Conservation (phyloP, 345 rosid species). For the Brassica cretica region DNA sequence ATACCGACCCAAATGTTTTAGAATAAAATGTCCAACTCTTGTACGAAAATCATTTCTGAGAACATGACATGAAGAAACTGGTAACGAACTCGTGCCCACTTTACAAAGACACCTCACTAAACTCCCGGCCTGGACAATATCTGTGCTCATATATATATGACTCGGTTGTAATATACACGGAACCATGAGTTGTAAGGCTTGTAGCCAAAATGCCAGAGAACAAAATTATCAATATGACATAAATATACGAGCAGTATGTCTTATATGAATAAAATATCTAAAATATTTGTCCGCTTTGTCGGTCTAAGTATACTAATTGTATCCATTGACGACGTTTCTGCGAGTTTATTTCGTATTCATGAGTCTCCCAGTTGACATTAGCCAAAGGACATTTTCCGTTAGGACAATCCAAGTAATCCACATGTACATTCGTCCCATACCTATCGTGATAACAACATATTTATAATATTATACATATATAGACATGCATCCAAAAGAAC, state of each 20-base stretch:
- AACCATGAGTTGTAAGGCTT: constrained; percentile 25
- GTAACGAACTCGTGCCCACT: constrained; percentile 37
- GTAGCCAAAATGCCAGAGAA: constrained; percentile 30
- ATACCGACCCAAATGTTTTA: constrained; percentile 12
- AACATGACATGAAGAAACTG: constrained; percentile 39
- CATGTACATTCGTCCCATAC: background rate
- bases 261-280: constrained; percentile 13
- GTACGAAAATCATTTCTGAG: constrained; percentile 30
- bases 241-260: constrained; percentile 9
- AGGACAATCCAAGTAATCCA: constrained; percentile 9
- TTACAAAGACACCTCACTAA: constrained; percentile 35
- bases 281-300: constrained; percentile 27
- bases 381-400: constrained; percentile 23
- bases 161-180: constrained; percentile 27
- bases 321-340: constrained; percentile 11
- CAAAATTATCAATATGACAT: constrained; percentile 26
- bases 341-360: constrained; percentile 4
- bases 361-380: constrained; percentile 15
- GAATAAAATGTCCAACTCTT: constrained; percentile 25
- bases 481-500: constrained; percentile 18
- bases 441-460: constrained; percentile 9
- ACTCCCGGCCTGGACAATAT: constrained; percentile 27
- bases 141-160: constrained; percentile 18
- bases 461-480: background rate
- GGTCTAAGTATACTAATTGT: constrained; percentile 21